Base-by-base conservation (phyloP, 31 red algal genomes). In the Endocladia muricata region DNA sequence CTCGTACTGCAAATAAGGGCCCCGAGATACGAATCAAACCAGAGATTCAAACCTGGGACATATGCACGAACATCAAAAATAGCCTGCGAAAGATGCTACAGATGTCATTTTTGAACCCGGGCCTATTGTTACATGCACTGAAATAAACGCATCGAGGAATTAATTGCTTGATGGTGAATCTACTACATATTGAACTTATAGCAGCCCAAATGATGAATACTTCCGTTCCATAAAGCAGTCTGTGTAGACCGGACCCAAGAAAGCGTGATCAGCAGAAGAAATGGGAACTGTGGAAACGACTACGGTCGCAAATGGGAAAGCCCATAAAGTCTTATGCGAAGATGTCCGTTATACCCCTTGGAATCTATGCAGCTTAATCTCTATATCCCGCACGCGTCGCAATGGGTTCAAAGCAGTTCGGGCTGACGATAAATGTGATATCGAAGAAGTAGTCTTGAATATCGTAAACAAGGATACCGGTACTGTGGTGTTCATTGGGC, bases 281-380 rank as follows among this genome's bases (percentile, higher is more conserved):
- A 8, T 67, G 34, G 61, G 61, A 67, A 67, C 61, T 67, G 61
- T 33, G 34, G 0, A 23, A 8, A 67, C 61, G 25, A 33, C 61
- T 0, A 33, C 61, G 5, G 61, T 67, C 0, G 61, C 39, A 23
- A 67, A 32, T 67, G 61, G 61, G 9, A 67, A 33, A 8, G 30
- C 6, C 33, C 26, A 67, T 66, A 35, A 29, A 67, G 61, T 32
- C 39, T 7, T 19, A 32, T 36, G 34, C 33, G 30, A 67, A 32
- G 61, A 67, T 15, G 0, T 67, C 4, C 9, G 34, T 3, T 67
- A 1, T 33, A 67, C 61, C 7, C 9, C 23, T 22, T 36, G 34
- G 26, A 67, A 36, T 0, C 8, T 0, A 7, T 67, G 39, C 0
- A 0, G 4, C 61, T 1, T 67, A 32, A 31, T 0, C 7, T 0